phyloP scores from a whole-genome alignment of 345 rosid species.

The Bretschneidera sinensis region DNA sequence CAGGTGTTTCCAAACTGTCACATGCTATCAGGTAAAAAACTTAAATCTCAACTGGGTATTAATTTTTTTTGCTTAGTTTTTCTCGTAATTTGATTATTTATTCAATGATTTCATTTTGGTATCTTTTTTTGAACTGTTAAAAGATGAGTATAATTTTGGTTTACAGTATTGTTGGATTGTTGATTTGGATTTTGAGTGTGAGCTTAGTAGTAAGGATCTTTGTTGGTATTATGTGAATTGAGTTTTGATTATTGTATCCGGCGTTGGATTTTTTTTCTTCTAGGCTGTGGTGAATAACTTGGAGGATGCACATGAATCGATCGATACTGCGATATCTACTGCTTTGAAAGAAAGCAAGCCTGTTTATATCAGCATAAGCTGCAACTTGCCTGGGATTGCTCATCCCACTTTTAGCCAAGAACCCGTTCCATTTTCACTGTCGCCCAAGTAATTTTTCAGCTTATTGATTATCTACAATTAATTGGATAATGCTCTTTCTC shows the following conservation, averaged over 20 bases:
- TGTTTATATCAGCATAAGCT: conserved; percentile 68
- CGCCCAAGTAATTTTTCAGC: conserved; percentile 40
- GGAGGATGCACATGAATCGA: conserved; percentile 72
- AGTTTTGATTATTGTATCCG: not conserved
- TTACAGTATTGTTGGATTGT: not conserved
- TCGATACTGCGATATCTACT: conserved; percentile 72
- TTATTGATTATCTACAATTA: not conserved
- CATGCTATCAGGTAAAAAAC: conserved; percentile 56
- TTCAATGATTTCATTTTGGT: no score
- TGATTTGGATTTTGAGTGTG: not conserved
- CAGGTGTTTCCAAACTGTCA: conserved; percentile 64
- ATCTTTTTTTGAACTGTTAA: not conserved
- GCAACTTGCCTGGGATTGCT: conserved; percentile 62
- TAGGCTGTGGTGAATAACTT: conserved; percentile 76
- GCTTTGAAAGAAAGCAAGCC: conserved; percentile 83
- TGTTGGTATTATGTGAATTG: not conserved
- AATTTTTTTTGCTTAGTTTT: no score
- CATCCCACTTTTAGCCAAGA: conserved; percentile 68
- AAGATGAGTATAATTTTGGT: no score
- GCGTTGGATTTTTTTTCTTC: not conserved
- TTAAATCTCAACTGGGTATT: not conserved
- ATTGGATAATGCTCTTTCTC: not conserved
- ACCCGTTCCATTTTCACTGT: conserved; percentile 56
- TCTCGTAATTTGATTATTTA: no score
- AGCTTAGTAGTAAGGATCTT: not conserved